Base-by-base conservation (phyloP, 768 basidiomycete genomes). In the Tulasnella sp. region DNA sequence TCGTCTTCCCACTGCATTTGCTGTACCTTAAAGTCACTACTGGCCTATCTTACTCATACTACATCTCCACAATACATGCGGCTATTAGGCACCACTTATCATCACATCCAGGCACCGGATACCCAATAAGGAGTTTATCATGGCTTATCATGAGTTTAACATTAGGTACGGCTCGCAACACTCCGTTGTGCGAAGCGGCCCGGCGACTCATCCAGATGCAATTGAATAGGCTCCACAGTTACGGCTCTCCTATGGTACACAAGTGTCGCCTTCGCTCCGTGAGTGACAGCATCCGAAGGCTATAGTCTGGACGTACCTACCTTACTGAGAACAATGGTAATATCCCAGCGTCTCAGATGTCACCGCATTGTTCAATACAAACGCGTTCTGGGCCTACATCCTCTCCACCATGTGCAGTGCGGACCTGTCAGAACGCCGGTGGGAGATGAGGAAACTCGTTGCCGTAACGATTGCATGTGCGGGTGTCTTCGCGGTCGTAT, bases 381-480 rank as follows among this genome's bases (percentile, higher is more conserved):
- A 87, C 66, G 85, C 88, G 0, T 93, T 97, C 74, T 93, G 91
- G 70, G 87, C 88, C 4, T 98, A 97, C 68, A 69, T 91, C 26
- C 80, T 97, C 69, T 80, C 84, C n/a, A 81, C 93, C 62, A 38
- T 69, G 34, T 38, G 34, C 34, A 38, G 34, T 15, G 34, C 34
- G 34, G 34, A 38, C 34, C 15, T 38, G 34, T 5, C 34, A 7
- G 34, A 38, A 11, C 21, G 29, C 80, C 65, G 29, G 30, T 84
- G 85, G 85, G 79, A 86, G 62, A 64, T 77, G 15, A 74, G 79
- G 47, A 83, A 80, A 44, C 71, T 92, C 30, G 68, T 79, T 24
- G 84, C 90, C 13, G 92, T 98, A 17, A 67, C 78, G 13, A 71
- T 95, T 24, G 94, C 95, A 0, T 91, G 86, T 32, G 61, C 81